Evolutionary conservation across 1,284 basidiomycete species (phyloP), one percentile per base, ranked within the genome.

Genomic region (Tremellales sp.): DNA sequence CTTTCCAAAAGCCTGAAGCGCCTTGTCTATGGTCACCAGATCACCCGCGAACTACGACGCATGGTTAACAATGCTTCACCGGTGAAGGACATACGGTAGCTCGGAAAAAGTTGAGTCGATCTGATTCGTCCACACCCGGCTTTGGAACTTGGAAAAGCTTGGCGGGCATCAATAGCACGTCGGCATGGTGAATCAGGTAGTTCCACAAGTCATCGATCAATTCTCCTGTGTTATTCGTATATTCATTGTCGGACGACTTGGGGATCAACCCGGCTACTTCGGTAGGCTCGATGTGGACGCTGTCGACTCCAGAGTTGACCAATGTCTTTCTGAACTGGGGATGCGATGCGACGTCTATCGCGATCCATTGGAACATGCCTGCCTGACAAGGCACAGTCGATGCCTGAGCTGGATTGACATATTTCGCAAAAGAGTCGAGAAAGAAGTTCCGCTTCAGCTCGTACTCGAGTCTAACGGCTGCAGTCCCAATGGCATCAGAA

Each of bases 151-250:
- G 61, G 45, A 74, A 76, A 35, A 72, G 50, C 37, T 64, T 65
- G 14, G 65, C 74, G 7, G 75, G 75, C 67, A 76, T 72, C 37
- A 76, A 56, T 26, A 75, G 66, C 19, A 76, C 61, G 28, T 70
- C 68, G 38, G 39, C 43, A 35, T 54, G 54, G 40, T 72, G 68
- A 37, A 75, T 45, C 36, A 70, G 65, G 27, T 56, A 48, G 43
- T 73, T 65, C 55, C 75, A 74, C 22, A 76, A 63, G 58, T 76
- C 75, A 47, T 73, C 65, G 59, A 76, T 70, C 33, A 76, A 61
- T 54, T 63, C 57, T 40, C 53, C 60, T 18, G 65, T 59, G 54
- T 74, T 75, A 40, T 66, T 37, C 1, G 40, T 40, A 31, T 41
- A 45, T 18, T 24, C 9, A 9, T 25, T 25, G 8, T 6, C 18